phyloP scores from a whole-genome alignment of 352 stramenopile genomes.

The Plasmopara halstedii region DNA sequence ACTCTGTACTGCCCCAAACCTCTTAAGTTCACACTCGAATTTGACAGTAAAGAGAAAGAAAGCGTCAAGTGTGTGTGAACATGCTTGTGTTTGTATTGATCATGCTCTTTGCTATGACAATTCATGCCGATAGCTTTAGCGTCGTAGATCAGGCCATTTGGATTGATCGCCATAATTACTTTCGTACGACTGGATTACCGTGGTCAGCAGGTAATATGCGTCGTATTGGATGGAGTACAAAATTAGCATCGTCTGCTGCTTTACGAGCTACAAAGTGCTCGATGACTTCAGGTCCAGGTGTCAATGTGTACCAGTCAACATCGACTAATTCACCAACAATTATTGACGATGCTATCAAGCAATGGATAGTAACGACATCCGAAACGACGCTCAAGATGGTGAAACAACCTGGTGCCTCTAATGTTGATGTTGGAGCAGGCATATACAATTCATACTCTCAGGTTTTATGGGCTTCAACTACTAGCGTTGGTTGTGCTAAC shows the following conservation, averaged over 20 bases:
- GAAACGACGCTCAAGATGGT: slow-evolving; percentile 39
- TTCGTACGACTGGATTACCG: slow-evolving; percentile 60
- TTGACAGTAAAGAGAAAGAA: neutral
- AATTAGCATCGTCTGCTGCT: slow-evolving; percentile 33
- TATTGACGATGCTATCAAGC: slow-evolving; percentile 47
- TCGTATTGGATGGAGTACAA: slow-evolving; percentile 48
- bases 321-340: slow-evolving; percentile 17
- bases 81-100: slow-evolving; percentile 14
- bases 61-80: neutral
- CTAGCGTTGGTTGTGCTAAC: slow-evolving; percentile 51
- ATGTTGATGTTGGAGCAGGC: slow-evolving; percentile 42
- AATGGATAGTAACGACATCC: slow-evolving; percentile 52
- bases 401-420: slow-evolving; percentile 27
- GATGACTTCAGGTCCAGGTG: slow-evolving; percentile 21
- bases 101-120: slow-evolving; percentile 5
- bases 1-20: slow-evolving; percentile 14
- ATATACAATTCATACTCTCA: slow-evolving; percentile 75
- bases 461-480: slow-evolving; percentile 56
- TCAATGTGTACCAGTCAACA: slow-evolving; percentile 44
- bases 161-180: slow-evolving; percentile 75
- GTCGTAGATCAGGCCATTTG: slow-evolving; percentile 46
- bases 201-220: slow-evolving; percentile 62
- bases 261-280: slow-evolving; percentile 33
- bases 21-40: slow-evolving; percentile 13
- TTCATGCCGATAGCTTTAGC: slow-evolving; percentile 15